A percentile compares a stretch with the other conserved stretches of the same genome.
These are phyloP conservation scores for Helicocarpus griseus DNA, from an alignment of 2,329 filamentous ascomycete species.

Conservation along the genomic window DNA sequence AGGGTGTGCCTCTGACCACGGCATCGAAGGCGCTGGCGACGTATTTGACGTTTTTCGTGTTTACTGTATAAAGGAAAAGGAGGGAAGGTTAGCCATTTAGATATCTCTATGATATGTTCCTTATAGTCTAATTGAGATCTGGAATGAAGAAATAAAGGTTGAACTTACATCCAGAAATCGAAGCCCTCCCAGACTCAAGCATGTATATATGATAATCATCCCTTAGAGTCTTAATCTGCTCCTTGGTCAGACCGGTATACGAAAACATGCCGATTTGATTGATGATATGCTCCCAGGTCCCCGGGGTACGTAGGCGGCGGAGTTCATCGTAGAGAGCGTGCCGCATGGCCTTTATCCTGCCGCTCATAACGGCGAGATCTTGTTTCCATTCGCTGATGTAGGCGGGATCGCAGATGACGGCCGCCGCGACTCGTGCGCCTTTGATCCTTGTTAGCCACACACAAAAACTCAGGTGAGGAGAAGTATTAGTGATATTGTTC, in stretches of 20 bases:
- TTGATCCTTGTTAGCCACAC: not conserved
- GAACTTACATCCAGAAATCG: conserved; percentile 17
- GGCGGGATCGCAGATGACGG: conserved; percentile 61
- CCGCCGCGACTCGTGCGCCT: conserved; percentile 16
- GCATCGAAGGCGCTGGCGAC: conserved; percentile 15
- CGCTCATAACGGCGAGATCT: conserved; percentile 83
- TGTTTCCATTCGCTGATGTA: conserved; percentile 85
- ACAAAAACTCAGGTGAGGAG: not conserved
- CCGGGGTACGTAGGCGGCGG: conserved; percentile 73
- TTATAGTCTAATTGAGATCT: not conserved
- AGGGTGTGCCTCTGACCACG: conserved; percentile 5
- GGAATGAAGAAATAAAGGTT: not conserved
- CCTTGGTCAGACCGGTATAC: conserved; percentile 19
- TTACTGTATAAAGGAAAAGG: conserved; percentile 8
- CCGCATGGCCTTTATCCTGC: conserved; percentile 87
- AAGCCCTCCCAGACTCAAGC: conserved; percentile 17
- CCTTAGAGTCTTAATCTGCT: conserved; percentile 13
- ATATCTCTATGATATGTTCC: not conserved
- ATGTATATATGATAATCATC: conserved; percentile 20
- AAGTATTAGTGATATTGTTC: too few species aligned
- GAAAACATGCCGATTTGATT: conserved; percentile 52
- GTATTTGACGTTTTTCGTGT: conserved; percentile 15
- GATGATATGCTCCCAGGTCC: conserved; percentile 95
- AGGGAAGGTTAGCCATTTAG: not conserved
- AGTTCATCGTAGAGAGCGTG: conserved; percentile 67